Percentiles rank a stretch among this genome's conserved stretches.
These are phyloP conservation scores for Gnomoniopsis smithogilvyi DNA, from an alignment of 2,329 filamentous ascomycete genomes.

Conservation along the genomic window DNA sequence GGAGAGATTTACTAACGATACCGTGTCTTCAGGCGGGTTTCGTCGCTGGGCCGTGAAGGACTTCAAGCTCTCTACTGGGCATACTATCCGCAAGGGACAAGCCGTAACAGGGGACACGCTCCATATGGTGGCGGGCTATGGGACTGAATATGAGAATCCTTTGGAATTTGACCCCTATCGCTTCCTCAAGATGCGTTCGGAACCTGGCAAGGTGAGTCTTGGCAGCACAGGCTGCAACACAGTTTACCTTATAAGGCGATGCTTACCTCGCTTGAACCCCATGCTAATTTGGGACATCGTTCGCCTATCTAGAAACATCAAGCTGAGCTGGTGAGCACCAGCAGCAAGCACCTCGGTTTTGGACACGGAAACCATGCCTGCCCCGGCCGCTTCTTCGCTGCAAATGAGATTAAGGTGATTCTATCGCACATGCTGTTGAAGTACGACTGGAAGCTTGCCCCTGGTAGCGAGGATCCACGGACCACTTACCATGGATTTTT, in stretches of 20 bases:
- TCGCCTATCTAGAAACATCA: constrained; percentile 17
- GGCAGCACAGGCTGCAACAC: neutral
- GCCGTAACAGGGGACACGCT: neutral
- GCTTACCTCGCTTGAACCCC: too few relatives aligned
- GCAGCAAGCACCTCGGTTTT: constrained; percentile 31
- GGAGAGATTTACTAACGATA: neutral
- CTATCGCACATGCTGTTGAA: constrained; percentile 28
- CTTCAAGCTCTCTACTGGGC: neutral
- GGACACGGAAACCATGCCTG: constrained; percentile 40
- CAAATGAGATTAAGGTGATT: constrained; percentile 36
- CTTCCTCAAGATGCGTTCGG: neutral
- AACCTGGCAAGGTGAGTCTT: constrained; percentile 5
- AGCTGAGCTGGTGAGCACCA: constrained; percentile 32
- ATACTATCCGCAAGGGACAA: neutral
- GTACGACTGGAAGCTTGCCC: constrained; percentile 24
- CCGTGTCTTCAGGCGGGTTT: neutral
- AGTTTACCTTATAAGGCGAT: neutral
- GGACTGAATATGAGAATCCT: neutral
- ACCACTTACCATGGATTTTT: constrained; percentile 4
- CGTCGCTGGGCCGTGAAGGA: neutral
- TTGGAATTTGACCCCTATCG: neutral
- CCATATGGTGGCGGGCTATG: neutral
- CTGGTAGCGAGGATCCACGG: constrained; percentile 4
- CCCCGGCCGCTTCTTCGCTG: constrained; percentile 40
- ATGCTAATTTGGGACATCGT: neutral